phyloP scores from a whole-genome alignment of 2,329 filamentous ascomycete genomes.

The Truncatella angustata region DNA sequence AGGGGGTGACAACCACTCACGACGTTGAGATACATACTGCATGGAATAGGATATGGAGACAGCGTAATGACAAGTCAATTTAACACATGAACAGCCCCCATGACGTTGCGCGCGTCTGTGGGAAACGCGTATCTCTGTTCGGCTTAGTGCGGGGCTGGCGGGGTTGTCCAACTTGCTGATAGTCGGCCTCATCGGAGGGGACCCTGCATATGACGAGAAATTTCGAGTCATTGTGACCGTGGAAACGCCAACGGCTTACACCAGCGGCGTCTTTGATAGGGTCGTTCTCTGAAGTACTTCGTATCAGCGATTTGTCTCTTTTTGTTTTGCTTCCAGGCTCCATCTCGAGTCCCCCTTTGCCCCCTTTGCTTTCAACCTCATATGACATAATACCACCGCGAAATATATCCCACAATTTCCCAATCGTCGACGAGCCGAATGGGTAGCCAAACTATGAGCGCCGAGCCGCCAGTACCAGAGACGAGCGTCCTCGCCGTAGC shows the following conservation, averaged over 20 bases:
- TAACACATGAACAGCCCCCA: conserved; percentile 1
- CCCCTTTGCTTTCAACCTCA: too few species aligned
- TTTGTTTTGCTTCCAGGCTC: neutral
- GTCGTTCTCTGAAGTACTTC: too few species aligned
- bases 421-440: neutral
- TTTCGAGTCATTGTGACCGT: conserved; percentile 11
- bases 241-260: conserved; percentile 5
- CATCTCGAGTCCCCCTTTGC: neutral
- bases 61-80: conserved; percentile 9
- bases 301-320: too few species aligned
- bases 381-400: too few species aligned
- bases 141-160: conserved; percentile 12
- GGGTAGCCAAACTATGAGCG: conserved; percentile 28
- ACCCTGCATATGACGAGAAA: conserved; percentile 8
- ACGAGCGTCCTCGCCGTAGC: conserved; percentile 80
- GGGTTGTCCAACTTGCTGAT: conserved; percentile 6
- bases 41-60: neutral
- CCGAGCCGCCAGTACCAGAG: conserved; percentile 48
- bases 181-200: neutral
- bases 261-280: too few species aligned
- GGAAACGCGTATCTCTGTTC: conserved; percentile 1
- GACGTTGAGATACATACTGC: neutral
- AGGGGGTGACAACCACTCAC: neutral
- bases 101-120: neutral
- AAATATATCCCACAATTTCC: neutral